Percentiles rank a stretch among this genome's conserved stretches.
These are phyloP conservation scores for Fusarium decemcellulare DNA, from an alignment of 2,329 filamentous ascomycete species.

Conservation along the genomic window DNA sequence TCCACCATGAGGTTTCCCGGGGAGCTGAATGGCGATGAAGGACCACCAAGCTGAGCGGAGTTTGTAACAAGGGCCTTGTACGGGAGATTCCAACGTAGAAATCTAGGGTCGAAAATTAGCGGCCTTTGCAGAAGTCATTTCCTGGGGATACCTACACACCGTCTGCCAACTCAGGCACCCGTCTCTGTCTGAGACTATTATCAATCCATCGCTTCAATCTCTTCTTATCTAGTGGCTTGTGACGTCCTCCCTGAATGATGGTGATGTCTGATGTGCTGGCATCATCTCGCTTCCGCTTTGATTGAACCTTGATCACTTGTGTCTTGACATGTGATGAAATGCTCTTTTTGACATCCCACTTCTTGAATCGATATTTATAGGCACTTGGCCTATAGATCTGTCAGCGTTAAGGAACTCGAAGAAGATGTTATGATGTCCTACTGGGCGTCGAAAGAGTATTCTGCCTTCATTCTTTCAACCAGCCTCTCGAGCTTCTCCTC, in stretches of 20 bases:
- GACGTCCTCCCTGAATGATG: not conserved
- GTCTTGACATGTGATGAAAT: not conserved
- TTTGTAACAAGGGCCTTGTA: not conserved
- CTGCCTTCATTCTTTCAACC: not conserved
- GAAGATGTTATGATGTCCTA: not conserved
- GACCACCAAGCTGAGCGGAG: accelerated
- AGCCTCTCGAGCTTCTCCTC: not conserved
- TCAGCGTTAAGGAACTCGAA: not conserved
- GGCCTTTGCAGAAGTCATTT: too few species aligned
- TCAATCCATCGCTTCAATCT: not conserved
- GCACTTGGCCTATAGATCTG: not conserved
- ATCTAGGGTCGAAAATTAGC: not conserved
- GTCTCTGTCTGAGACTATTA: not conserved
- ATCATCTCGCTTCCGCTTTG: not conserved
- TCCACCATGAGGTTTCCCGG: not conserved
- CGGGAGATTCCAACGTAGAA: not conserved
- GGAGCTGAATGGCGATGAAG: not conserved
- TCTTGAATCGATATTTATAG: not conserved
- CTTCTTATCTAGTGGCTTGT: not conserved
- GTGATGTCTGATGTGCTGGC: not conserved
- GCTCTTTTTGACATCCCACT: slow-evolving; percentile 4
- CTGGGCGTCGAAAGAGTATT: slow-evolving; percentile 1
- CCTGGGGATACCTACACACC: not conserved
- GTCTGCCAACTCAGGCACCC: not conserved
- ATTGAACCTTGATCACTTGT: accelerated